Base-by-base conservation (phyloP, 257 asterid species). In the Euphrasia confusa region DNA sequence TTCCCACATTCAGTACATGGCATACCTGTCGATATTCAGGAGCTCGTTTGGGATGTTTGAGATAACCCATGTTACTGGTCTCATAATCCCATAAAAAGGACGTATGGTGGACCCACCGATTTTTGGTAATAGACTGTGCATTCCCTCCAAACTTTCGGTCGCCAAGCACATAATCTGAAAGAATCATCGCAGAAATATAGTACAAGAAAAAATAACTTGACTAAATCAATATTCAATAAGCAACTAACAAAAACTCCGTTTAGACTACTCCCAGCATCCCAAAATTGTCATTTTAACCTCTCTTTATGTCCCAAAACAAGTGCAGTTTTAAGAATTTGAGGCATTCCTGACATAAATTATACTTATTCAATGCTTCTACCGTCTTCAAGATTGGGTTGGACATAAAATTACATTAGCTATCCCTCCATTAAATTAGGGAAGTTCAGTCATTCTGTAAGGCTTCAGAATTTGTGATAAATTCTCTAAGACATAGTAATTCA, bases 21-120 rank as follows among this genome's bases (percentile, higher is more conserved):
- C 80, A 48, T n/a, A 87, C 97, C 95, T 81, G 79, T 56, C 96
- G 81, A 74, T 91, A 91, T 1, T 80, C 85, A 67, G 98, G 98
- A 72, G 75, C 89, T 63, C 85, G 75, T 64, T 71, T 78, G 18
- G 97, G 97, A 71, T 67, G 80, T 66, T 87, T 91, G 75, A 88
- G 95, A 73, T 88, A 88, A 21, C 63, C 81, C 98, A 91, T 91
- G 82, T 88, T 91, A 27, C 56, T 68, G 44, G 28, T 58, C 68
- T 84, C 81, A 70, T 78, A 91, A 72, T 91, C 99, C 99, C 99
- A 92, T 65, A 92, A 60, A 68, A 92, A 89, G 14, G 97, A 92
- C 7, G 98, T 83, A 68, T 86, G 98, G 76, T 88, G 98, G 59
- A 92, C 76, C 98, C 98, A 92, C 68, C 98, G 77, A 17, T 70